Evolutionary conservation across 192 early-diverging fungal genomes (phyloP), one percentile per base, ranked within the genome.

Genomic region (Phlyctochytrium bullatum): DNA sequence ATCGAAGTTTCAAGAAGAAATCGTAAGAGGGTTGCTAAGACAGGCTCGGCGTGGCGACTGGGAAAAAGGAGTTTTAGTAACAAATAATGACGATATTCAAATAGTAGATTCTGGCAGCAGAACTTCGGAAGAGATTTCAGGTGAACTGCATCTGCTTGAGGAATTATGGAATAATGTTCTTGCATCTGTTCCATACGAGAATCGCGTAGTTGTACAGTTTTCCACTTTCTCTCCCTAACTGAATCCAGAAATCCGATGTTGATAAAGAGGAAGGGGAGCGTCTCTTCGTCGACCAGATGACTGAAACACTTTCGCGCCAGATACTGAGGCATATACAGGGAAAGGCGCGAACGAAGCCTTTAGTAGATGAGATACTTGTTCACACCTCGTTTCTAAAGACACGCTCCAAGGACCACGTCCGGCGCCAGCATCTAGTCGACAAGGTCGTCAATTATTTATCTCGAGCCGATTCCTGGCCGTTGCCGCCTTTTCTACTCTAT

Each of bases 1-100:
- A 62, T 69, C 67, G 2, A 4, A 54, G 1, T 69, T 69, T 34
- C 67, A 69, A 50, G 60, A 62, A n/a, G 59, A 69, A 34, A 33
- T 69, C n/a, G 17, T 69, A 14, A 3, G 16, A 34, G 67, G 67
- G 28, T 53, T 69, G 40, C 58, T 69, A 17, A 61, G 29, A 25
- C 67, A 69, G 33, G 53, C 67, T 3, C 34, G 67, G 1, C 25
- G 27, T 17, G 67, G 67, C 1, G 50, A 52, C 29, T 69, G 67
- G 67, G n/a, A 25, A 17, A 60, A 62, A 34, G 61, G 67, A 32
- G 16, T 69, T 2, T 17, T 62, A 10, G 36, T 16, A 27, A 25
- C 33, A 32, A 6, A 40, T 10, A 52, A 29, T 58, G 23, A 23
- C 30, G 47, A 20, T 65, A 12, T 40, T n/a, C 35, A 47, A 50